Conservation (phyloP, 495 filamentous ascomycete genomes). For the Astrocystis sublimbata region DNA sequence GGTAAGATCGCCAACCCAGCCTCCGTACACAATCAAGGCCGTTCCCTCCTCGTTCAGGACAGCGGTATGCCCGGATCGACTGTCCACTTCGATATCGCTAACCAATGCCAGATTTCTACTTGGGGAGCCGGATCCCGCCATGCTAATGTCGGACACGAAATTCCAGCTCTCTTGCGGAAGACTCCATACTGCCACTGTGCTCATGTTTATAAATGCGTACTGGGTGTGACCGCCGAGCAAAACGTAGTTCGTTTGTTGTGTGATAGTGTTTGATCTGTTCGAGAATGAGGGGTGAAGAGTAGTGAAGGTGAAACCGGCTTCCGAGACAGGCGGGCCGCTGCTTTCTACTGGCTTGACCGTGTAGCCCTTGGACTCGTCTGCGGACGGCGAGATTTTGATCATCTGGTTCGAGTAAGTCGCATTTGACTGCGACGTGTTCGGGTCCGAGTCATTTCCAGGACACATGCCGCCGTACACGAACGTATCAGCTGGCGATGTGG, state of each 20-base stretch:
- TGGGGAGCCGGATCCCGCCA: slow-evolving; percentile 48
- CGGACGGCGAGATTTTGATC: slow-evolving; percentile 57
- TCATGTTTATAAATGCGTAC: slow-evolving; percentile 88
- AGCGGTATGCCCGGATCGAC: slow-evolving; percentile 83
- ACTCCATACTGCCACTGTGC: slow-evolving; percentile 81
- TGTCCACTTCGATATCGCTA: slow-evolving; percentile 56
- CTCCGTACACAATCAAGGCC: slow-evolving; percentile 74
- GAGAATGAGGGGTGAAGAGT: slow-evolving; percentile 56
- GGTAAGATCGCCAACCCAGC: slow-evolving; percentile 82
- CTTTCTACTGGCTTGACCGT: slow-evolving; percentile 26
- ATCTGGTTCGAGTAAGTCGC: slow-evolving; percentile 79
- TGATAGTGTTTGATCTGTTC: slow-evolving; percentile 59
- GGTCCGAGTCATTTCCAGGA: slow-evolving; percentile 51
- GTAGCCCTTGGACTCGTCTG: slow-evolving; percentile 22
- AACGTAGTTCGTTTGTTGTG: slow-evolving; percentile 72
- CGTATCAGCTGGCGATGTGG: slow-evolving; percentile 48
- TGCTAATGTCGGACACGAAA: slow-evolving; percentile 57
- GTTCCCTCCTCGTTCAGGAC: slow-evolving; percentile 75
- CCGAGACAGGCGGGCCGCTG: slow-evolving; percentile 62
- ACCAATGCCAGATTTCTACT: slow-evolving; percentile 33
- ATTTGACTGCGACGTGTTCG: slow-evolving; percentile 56
- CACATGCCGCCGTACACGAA: slow-evolving; percentile 93
- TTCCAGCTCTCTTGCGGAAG: slow-evolving; percentile 84
- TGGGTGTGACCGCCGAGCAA: slow-evolving; percentile 85
- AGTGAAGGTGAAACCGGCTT: slow-evolving; percentile 86